Evolutionary conservation across 2,329 filamentous ascomycete genomes (phyloP), one percentile per base, ranked within the genome.

Genomic region (Fusarium heterosporum): DNA sequence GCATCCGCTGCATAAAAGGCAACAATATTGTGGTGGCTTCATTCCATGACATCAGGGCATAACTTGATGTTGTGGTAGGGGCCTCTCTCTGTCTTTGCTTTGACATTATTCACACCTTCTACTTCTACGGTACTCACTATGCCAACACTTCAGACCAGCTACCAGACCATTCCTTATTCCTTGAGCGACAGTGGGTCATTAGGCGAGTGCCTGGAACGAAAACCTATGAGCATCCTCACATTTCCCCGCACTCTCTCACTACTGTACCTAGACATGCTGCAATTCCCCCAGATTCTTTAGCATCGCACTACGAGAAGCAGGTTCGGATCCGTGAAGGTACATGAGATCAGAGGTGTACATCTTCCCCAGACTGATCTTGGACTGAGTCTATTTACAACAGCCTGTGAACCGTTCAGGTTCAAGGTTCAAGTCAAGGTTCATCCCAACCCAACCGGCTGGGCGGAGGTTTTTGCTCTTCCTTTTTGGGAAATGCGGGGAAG

Each of bases 401-500:
- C 52, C 56, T 66, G 56, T 52, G 55, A 54, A 52, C 61, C 45
- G 57, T 36, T 67, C 54, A 43, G 46, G 46, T 58, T 62, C 71
- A 61, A 52, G 70, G 70, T 64, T 66, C 38, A n/a, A n/a, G n/a
- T n/a, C n/a, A n/a, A n/a, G n/a, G n/a, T n/a, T n/a, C n/a, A n/a
- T n/a, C n/a, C n/a, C n/a, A 71, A 55, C 71, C 64, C 62, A 64
- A 67, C 60, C 70, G 70, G 71, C 26, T 73, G 55, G 70, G 58
- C 66, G 71, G 71, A 72, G 58, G 56, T 42, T 17, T n/a, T 36
- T 17, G 14, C n/a, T 16, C 9, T 10, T 36, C 40, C 40, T 47
- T 43, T 43, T 50, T 62, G 48, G 57, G 34, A 64, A 69, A 70
- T 73, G 71, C 71, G 71, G 71, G 71, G 71, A 69, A 73, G 56